Base-by-base conservation (phyloP, 2,329 filamentous ascomycete species). In the Tricladium varicosporioides region DNA sequence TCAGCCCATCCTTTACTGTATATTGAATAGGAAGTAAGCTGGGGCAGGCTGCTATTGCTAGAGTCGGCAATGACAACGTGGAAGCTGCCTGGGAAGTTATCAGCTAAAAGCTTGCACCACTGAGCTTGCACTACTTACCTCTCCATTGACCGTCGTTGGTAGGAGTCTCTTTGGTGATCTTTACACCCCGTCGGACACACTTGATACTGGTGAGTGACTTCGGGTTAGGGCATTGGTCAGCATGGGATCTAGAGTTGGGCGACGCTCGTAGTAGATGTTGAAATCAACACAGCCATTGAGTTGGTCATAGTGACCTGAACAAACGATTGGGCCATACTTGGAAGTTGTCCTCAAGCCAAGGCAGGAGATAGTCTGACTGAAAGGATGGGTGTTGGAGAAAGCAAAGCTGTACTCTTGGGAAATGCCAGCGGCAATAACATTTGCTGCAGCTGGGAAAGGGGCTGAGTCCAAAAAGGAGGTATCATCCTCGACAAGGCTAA, bases 51-150 rank as follows among this genome's bases (percentile, higher is more conserved):
- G 51, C 71, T 70, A 53, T 71, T 67, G 31, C 62, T 65, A 14
- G 72, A 75, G 10, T 73, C 76, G 19, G 75, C 69, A 45, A 77
- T 74, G 27, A 74, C 71, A 31, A 77, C 72, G 2, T 71, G 60
- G 72, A 78, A 71, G 16, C 64, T 36, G 33, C 61, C 63, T 44
- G 10, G 5, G n/a, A 3, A n/a, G 9, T n/a, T 8, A 14, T 46
- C 59, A 47, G 57, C 55, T 18, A 18, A 54, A 5, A 16, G 8
- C 7, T 5, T 19, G 36, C 4, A 36, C 5, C 7, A 46, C 32
- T n/a, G 7, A 43, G 10, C 5, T 33, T n/a, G 22, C 13, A 15
- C 4, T 15, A 36, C 51, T 31, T 58, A 61, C 60, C 48, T 61
- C 71, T 67, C 54, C 57, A 69, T 59, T 73, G 65, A 19, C 71